These are phyloP conservation scores for Gossypium schwendimanii DNA, from an alignment of 441 rosid genomes.

Conservation along the genomic window DNA sequence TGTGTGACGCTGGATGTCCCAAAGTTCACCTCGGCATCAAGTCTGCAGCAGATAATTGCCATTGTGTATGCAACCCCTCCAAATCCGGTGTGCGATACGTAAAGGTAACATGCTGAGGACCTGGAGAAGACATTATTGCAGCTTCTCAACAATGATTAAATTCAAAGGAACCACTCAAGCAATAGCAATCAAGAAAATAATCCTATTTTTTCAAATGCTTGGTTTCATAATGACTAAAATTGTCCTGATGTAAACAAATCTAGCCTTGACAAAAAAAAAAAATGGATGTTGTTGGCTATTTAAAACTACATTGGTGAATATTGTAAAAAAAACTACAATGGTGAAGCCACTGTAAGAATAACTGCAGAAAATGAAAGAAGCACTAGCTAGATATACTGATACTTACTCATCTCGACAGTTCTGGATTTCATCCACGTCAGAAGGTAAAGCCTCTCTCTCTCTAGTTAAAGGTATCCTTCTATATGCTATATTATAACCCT, in stretches of 20 bases:
- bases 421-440: conserved; percentile 88
- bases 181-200: neutral
- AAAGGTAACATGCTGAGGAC: conserved; percentile 72
- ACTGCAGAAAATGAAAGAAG: neutral
- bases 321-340: neutral
- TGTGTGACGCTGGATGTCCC: conserved; percentile 24
- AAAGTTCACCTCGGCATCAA: conserved; percentile 49
- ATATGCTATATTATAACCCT: conserved; percentile 64
- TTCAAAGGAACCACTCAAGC: neutral
- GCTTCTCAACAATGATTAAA: neutral
- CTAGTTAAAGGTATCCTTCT: conserved; percentile 90
- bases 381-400: neutral
- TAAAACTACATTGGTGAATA: neutral
- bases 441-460: conserved; percentile 87
- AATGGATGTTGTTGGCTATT: neutral
- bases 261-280: neutral
- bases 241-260: neutral
- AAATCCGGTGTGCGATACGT: conserved; percentile 87
- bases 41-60: conserved; percentile 80
- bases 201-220: neutral
- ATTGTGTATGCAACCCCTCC: conserved; percentile 96
- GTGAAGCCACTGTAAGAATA: neutral
- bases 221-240: no score
- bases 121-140: conserved; percentile 25
- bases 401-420: conserved; percentile 70